Percentiles rank a stretch among this genome's conserved stretches.
Evolutionary conservation across 805 yeast genomes (phyloP).

Genomic region (Candida maris): DNA sequence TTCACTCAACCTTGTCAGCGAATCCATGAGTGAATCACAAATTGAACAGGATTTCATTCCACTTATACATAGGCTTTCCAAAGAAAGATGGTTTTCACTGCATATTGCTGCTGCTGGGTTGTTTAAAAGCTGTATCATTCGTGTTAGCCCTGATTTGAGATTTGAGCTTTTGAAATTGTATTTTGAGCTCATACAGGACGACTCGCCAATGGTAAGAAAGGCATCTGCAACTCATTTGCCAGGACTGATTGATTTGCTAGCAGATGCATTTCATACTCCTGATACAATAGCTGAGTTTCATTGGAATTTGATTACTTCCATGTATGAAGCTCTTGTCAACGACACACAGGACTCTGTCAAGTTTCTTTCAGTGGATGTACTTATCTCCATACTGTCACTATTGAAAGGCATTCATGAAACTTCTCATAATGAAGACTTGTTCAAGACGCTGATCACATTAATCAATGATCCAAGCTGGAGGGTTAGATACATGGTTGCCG

Average conservation of each 20-base stretch:
- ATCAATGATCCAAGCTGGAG: conserved; percentile 95
- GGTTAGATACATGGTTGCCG: conserved; percentile 98
- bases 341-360: conserved; percentile 96
- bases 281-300: conserved; percentile 54
- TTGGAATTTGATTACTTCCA: conserved; percentile 73
- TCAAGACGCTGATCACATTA: conserved; percentile 63
- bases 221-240: conserved; percentile 90
- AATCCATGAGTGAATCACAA: conserved; percentile 59
- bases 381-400: conserved; percentile 74
- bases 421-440: conserved; percentile 58
- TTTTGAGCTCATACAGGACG: conserved; percentile 74
- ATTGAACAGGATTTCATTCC: conserved; percentile 66
- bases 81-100: conserved; percentile 92
- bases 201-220: conserved; percentile 96
- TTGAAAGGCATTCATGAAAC: conserved; percentile 56
- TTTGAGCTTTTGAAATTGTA: conserved; percentile 63
- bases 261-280: conserved; percentile 29
- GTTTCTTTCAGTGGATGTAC: conserved; percentile 80
- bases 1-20: conserved; percentile 70
- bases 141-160: conserved; percentile 54
- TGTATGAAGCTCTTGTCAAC: conserved; percentile 72
- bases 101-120: conserved; percentile 91
- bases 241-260: conserved; percentile 56
- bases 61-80: conserved; percentile 70
- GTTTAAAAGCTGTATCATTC: conserved; percentile 63